These are phyloP conservation scores for Salicornia ramosissima DNA, from an alignment of 148 eudicot species.

Conservation along the genomic window DNA sequence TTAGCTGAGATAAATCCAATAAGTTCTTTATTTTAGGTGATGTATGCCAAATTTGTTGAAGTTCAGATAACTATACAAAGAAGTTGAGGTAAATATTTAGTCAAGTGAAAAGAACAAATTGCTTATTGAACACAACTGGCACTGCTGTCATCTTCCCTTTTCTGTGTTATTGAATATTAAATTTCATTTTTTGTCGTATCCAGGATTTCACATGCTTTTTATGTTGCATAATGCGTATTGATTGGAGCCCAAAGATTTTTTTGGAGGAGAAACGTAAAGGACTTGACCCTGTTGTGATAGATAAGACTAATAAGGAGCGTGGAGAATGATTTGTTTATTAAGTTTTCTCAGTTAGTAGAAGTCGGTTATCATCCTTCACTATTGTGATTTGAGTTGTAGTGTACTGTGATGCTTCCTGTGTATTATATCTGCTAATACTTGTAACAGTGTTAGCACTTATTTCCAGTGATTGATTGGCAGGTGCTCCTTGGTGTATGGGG, in stretches of 20 bases:
- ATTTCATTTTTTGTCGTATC: no score
- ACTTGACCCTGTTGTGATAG: no score
- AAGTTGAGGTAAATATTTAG: no score
- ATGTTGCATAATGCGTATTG: no score
- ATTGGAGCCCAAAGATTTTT: no score
- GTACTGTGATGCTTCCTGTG: slow-evolving; percentile 13
- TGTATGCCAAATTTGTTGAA: no score
- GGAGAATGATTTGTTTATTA: neutral
- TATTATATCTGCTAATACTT: slow-evolving; percentile 20
- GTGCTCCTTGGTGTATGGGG: slow-evolving; percentile 98
- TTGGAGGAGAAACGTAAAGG: slow-evolving; percentile 9
- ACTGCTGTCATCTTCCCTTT: no score
- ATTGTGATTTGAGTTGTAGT: neutral
- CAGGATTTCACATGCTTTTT: no score
- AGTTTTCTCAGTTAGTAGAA: neutral
- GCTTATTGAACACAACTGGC: no score
- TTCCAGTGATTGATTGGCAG: slow-evolving; percentile 98
- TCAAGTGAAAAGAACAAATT: no score
- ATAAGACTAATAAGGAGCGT: neutral
- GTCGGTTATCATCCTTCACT: neutral
- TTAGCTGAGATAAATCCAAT: neutral
- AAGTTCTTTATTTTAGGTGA: neutral
- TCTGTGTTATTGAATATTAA: no score
- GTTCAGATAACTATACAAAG: no score
- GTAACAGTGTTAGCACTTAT: slow-evolving; percentile 82